Base-by-base conservation (phyloP, 441 rosid genomes). In the Dalechampia spathulata region DNA sequence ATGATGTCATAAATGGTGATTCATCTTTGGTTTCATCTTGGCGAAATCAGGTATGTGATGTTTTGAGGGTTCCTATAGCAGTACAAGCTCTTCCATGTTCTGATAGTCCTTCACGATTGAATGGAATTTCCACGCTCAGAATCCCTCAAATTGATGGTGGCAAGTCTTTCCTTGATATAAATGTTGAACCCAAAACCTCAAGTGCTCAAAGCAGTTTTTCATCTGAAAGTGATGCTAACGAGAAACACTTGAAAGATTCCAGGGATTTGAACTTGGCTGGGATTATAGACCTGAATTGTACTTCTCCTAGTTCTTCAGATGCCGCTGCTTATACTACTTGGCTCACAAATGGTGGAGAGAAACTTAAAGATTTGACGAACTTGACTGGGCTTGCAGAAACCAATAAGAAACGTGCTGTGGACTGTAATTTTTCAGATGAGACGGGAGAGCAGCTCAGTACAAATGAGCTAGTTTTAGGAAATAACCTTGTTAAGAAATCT, bases 71-170 rank as follows among this genome's bases (percentile, higher is more conserved):
- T 27, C 74, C 72, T 36, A 65, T 56, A 50, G 52, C 68, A 43
- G 74, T 74, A 64, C 83, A 79, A 69, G 86, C 78, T 9, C 68
- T 78, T 49, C 84, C 86, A 41, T 77, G 77, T 71, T 64, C 60
- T 62, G 61, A 62, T 23, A 62, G 59, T 63, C 26, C 48, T 53
- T 41, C 44, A 32, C 39, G 42, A 32, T 42, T 58, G 46, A 39
- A 51, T 39, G 65, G 62, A 58, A 60, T 42, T 38, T 64, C 58
- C 27, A 72, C 69, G 39, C 47, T 66, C 13, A 2, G 45, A 20
- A 66, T 69, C 70, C 63, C 62, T 57, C 49, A 52, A 39, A 60
- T 58, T 68, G 5, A 52, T 16, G 53, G 57, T 49, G 36, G 48
- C 37, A 56, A 44, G 52, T 41, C 52, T 65, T 54, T 16, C 47